phyloP scores from a whole-genome alignment of 305 asterid genomes.

The Fraxinus albicans region DNA sequence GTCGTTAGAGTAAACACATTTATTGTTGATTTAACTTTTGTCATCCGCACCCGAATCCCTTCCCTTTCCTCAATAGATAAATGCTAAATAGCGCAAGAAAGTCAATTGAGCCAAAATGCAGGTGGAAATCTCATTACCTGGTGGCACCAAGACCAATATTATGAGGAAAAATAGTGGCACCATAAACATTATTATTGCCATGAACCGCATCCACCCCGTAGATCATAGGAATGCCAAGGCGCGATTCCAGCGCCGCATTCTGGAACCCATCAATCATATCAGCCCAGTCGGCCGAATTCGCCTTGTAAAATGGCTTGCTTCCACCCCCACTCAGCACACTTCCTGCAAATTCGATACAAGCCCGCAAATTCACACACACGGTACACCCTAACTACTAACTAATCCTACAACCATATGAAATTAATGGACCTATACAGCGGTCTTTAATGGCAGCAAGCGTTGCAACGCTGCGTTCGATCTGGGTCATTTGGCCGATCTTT shows the following conservation, averaged over 20 bases:
- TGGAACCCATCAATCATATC: constrained; percentile 83
- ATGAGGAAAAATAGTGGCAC: constrained; percentile 91
- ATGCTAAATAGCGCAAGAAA: neutral
- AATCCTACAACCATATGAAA: neutral
- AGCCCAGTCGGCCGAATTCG: constrained; percentile 76
- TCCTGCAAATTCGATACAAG: constrained; percentile 40
- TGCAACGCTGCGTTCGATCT: constrained; percentile 85
- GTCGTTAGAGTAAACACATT: neutral
- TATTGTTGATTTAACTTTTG: neutral
- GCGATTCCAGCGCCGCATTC: constrained; percentile 62
- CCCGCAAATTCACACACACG: neutral
- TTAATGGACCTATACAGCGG: constrained; percentile 58
- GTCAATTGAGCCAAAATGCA: neutral
- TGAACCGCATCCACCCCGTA: constrained; percentile 93
- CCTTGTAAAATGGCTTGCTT: constrained; percentile 78
- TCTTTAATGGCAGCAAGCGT: constrained; percentile 56
- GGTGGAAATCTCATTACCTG: constrained; percentile 40
- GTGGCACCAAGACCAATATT: constrained; percentile 95
- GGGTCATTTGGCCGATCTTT: constrained; percentile 88
- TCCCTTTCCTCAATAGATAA: neutral
- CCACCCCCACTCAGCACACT: constrained; percentile 95
- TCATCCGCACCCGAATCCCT: neutral
- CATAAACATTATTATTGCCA: constrained; percentile 88
- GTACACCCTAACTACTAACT: neutral
- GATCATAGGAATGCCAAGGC: constrained; percentile 81